These are phyloP conservation scores for Pseudozyma thailandica DNA, from an alignment of 1,284 basidiomycete genomes.

Conservation along the genomic window DNA sequence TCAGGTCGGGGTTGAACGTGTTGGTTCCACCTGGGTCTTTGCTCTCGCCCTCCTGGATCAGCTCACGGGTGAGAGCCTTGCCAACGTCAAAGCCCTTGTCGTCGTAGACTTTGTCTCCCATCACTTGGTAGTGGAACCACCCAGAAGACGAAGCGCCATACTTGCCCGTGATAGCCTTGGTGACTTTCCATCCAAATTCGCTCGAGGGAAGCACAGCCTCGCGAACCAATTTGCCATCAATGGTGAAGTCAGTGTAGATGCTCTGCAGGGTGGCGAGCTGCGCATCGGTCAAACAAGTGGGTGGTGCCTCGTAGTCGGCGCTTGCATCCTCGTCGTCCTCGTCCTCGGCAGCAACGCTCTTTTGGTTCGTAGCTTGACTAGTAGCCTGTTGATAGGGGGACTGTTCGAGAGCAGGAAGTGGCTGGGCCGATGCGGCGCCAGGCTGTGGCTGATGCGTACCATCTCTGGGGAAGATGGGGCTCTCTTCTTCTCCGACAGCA, in stretches of 20 bases:
- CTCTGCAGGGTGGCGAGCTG: slow-evolving; percentile 43
- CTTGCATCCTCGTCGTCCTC: slow-evolving; percentile 3
- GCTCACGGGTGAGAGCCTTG: slow-evolving; percentile 22
- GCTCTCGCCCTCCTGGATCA: slow-evolving; percentile 32
- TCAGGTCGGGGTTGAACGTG: slow-evolving; percentile 57
- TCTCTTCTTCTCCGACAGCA: background rate
- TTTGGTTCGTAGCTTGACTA: background rate
- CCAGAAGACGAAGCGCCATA: slow-evolving; percentile 17
- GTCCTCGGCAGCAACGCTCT: background rate
- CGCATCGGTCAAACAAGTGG: slow-evolving; percentile 23
- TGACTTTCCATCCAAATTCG: slow-evolving; percentile 32
- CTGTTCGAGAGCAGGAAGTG: background rate
- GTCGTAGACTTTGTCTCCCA: slow-evolving; percentile 19
- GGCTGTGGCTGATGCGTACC: background rate
- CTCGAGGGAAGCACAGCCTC: slow-evolving; percentile 34
- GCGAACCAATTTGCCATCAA: slow-evolving; percentile 34
- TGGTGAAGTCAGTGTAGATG: slow-evolving; percentile 28
- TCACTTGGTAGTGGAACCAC: slow-evolving; percentile 49
- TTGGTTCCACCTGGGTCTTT: slow-evolving; percentile 38
- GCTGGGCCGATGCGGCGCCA: background rate
- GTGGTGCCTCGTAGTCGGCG: slow-evolving; percentile 4
- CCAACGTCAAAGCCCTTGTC: slow-evolving; percentile 25
- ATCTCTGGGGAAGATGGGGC: slow-evolving; percentile 12
- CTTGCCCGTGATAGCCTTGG: slow-evolving; percentile 27
- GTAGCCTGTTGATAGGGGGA: background rate